phyloP scores from a whole-genome alignment of 164 flowering plant genomes.

The Magnolia changhungtana region DNA sequence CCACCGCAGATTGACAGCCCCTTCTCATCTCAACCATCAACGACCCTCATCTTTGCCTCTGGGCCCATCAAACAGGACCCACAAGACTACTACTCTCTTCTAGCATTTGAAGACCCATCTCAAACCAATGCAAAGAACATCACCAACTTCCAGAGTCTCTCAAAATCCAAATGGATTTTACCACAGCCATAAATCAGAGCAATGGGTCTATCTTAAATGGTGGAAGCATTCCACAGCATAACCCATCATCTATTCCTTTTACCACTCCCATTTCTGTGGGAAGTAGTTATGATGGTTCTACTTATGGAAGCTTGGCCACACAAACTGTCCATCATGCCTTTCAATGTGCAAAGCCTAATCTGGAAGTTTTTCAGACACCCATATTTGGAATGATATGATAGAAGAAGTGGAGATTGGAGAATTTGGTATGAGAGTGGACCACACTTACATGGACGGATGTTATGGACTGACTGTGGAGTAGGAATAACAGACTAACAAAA shows the following conservation, averaged over 20 bases:
- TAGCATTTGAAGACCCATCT: constrained; percentile 22
- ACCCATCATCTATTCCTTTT: constrained; percentile 16
- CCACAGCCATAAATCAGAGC: not conserved
- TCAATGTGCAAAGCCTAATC: constrained; percentile 2
- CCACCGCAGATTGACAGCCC: constrained; percentile 11
- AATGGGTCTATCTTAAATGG: constrained; percentile 4
- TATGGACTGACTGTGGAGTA: constrained; percentile 32
- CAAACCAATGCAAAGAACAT: not conserved
- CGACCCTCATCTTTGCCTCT: constrained; percentile 34
- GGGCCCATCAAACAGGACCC: constrained; percentile 24
- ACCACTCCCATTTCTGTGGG: constrained; percentile 23
- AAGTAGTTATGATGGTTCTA: constrained; percentile 22
- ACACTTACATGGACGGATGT: constrained; percentile 9
- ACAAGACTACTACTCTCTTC: constrained; percentile 20
- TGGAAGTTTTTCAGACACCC: constrained; percentile 6
- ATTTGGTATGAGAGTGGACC: not conserved
- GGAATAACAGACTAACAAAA: constrained; percentile 41
- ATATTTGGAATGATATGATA: constrained; percentile 10
- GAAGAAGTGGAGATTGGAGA: not conserved
- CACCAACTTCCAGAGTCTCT: not conserved
- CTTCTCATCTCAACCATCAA: constrained; percentile 20
- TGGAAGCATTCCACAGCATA: constrained; percentile 21
- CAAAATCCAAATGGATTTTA: constrained; percentile 24
- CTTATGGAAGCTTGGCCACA: constrained; percentile 3
- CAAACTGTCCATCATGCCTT: constrained; percentile 1